Evolutionary conservation across 2,329 filamentous ascomycete genomes (phyloP).

Genomic region (Colletotrichum spaethianum): DNA sequence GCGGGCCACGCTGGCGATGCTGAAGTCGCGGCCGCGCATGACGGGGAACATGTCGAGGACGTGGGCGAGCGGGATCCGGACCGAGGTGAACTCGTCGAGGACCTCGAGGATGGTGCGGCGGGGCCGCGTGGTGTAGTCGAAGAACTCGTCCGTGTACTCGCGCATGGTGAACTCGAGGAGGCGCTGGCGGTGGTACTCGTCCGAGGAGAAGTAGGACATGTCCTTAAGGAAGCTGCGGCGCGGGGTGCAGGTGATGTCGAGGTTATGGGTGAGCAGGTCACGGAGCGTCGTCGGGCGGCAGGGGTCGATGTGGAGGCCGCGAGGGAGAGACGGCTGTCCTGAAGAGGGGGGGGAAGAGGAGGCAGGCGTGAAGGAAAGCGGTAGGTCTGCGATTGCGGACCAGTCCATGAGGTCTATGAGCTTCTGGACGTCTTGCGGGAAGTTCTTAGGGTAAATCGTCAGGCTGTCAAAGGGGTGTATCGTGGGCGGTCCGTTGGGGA

Average conservation of each 20-base stretch:
- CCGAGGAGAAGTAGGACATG: conserved; percentile 81
- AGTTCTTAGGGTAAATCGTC: conserved; percentile 90
- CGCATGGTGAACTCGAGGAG: conserved; percentile 87
- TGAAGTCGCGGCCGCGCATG: conserved; percentile 93
- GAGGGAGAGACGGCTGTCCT: conserved; percentile 42
- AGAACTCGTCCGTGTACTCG: conserved; percentile 89
- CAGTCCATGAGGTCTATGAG: conserved; percentile 87
- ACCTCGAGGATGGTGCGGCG: conserved; percentile 93
- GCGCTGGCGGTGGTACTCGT: conserved; percentile 82
- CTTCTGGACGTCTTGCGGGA: conserved; percentile 81
- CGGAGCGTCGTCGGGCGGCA: conserved; percentile 73
- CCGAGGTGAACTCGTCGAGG: conserved; percentile 88
- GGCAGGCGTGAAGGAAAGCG: conserved; percentile 57
- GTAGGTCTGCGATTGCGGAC: conserved; percentile 78
- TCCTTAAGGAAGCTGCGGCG: conserved; percentile 87
- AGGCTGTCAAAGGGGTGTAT: conserved; percentile 83
- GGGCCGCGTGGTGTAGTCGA: conserved; percentile 93
- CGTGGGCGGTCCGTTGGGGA: conserved; percentile 47
- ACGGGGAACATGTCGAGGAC: conserved; percentile 82
- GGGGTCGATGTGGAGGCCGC: conserved; percentile 55
- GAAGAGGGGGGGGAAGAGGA: background rate
- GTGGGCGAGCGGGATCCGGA: conserved; percentile 84
- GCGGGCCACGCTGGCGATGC: conserved; percentile 83
- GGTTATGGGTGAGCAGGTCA: conserved; percentile 81
- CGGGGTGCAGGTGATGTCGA: conserved; percentile 93